Percentiles rank a stretch among this genome's conserved stretches.
Conservation (phyloP, 116 monocot genomes). For the Iris pallida region DNA sequence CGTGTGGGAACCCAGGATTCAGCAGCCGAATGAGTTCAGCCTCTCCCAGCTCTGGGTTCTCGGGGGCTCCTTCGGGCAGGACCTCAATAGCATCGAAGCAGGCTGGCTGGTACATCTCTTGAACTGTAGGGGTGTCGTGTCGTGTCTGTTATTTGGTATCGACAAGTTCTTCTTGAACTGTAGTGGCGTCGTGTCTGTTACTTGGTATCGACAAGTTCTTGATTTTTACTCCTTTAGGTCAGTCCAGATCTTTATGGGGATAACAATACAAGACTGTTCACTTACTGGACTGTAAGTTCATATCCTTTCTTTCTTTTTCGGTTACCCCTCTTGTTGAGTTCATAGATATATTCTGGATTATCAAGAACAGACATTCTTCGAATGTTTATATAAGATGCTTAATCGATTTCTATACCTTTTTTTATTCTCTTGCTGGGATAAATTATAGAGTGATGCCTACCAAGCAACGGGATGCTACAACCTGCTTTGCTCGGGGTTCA, state of each 20-base stretch:
- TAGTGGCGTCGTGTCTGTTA: too few species aligned
- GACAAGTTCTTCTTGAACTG: background rate
- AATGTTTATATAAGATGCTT: background rate
- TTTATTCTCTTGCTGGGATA: background rate
- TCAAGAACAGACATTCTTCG: conserved; percentile 7
- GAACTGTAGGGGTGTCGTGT: too few species aligned
- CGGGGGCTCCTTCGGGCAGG: conserved; percentile 34
- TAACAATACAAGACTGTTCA: conserved; percentile 48
- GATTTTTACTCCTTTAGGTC: conserved; percentile 27
- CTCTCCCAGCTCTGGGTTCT: conserved; percentile 53
- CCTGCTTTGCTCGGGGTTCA: conserved; percentile 49
- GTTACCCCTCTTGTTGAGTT: too few species aligned
- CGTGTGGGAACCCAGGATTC: conserved; percentile 46
- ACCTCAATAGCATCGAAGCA: conserved; percentile 54
- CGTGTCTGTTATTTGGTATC: background rate
- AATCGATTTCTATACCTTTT: background rate
- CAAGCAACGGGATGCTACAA: conserved; percentile 57
- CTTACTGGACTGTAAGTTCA: conserved; percentile 70
- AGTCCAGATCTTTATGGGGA: conserved; percentile 62
- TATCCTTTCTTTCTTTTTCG: background rate
- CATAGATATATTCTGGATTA: too few species aligned
- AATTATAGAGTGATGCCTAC: conserved; percentile 46
- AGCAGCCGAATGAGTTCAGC: conserved; percentile 44
- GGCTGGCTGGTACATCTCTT: conserved; percentile 42
- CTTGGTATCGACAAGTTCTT: background rate